Conservation (phyloP, 768 basidiomycete genomes). For the Tulasnella sp. region DNA sequence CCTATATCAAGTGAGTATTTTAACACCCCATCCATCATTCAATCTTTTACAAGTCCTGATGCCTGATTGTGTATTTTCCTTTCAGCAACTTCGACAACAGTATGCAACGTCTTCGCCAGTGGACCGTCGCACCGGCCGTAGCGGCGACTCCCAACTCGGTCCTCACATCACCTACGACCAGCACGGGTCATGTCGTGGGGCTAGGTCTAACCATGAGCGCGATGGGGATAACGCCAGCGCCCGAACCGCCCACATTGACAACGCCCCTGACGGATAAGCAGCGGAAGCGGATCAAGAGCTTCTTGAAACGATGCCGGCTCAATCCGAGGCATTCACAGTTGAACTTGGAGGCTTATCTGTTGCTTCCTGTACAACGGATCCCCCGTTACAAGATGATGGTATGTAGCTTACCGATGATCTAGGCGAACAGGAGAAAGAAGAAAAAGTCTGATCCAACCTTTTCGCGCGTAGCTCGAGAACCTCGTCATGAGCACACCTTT, state of each 20-base stretch:
- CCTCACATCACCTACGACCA: constrained; percentile 46
- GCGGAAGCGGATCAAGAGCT: constrained; percentile 75
- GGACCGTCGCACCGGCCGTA: constrained; percentile 35
- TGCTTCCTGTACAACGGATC: constrained; percentile 92
- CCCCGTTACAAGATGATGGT: constrained; percentile 94
- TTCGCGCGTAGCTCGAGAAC: constrained; percentile 58
- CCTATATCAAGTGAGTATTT: constrained; percentile 79
- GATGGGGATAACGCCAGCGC: constrained; percentile 4
- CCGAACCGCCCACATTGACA: constrained; percentile 15
- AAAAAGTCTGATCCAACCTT: neutral
- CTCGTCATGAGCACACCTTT: constrained; percentile 79
- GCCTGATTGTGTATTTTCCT: neutral
- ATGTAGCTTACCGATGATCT: constrained; percentile 25
- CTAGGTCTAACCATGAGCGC: constrained; percentile 48
- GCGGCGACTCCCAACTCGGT: constrained; percentile 27
- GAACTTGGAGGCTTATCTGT: constrained; percentile 84
- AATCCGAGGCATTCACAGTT: constrained; percentile 89
- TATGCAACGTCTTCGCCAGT: constrained; percentile 74
- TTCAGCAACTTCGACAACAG: constrained; percentile 88
- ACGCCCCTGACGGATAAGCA: constrained; percentile 56
- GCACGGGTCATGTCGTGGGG: constrained; percentile 47
- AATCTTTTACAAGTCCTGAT: neutral
- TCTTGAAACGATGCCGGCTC: constrained; percentile 80
- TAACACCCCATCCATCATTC: neutral
- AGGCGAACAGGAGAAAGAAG: constrained; percentile 1